Conservation (phyloP, 2,329 filamentous ascomycete species). For the Aspergillus ibericus region DNA sequence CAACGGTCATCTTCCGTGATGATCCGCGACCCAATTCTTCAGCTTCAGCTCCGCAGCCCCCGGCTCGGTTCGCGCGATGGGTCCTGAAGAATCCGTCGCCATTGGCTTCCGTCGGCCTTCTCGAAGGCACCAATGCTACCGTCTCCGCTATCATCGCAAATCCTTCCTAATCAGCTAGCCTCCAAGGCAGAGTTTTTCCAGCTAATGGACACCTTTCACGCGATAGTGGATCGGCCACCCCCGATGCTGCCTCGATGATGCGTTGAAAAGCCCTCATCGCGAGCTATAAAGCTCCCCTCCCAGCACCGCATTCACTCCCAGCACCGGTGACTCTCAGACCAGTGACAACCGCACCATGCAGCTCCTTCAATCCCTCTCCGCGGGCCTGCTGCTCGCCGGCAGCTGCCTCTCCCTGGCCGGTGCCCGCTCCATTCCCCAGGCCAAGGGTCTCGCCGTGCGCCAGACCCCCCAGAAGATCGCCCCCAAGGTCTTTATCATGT, state of each 20-base stretch:
- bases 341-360: constrained; percentile 13
- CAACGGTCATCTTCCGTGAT: not conserved
- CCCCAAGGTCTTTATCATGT: constrained; percentile 46
- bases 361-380: constrained; percentile 15
- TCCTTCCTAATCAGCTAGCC: not conserved
- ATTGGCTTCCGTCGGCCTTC: not conserved
- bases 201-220: not conserved
- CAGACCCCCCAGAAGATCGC: constrained; percentile 24
- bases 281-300: not conserved
- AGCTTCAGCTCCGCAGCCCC: not conserved
- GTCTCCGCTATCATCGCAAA: not conserved
- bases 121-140: not conserved
- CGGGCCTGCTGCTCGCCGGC: constrained; percentile 17
- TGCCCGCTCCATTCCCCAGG: not conserved
- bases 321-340: not conserved
- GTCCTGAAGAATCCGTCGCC: not conserved
- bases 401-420: constrained; percentile 11
- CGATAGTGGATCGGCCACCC: not conserved
- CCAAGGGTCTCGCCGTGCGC: not conserved
- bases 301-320: not conserved
- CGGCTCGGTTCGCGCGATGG: not conserved
- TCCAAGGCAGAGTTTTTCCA: not conserved
- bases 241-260: not conserved
- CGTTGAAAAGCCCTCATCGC: not conserved
- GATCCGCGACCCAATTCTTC: not conserved